These are phyloP conservation scores for Gremmenia infestans DNA, from an alignment of 2,329 filamentous ascomycete genomes.

Conservation along the genomic window DNA sequence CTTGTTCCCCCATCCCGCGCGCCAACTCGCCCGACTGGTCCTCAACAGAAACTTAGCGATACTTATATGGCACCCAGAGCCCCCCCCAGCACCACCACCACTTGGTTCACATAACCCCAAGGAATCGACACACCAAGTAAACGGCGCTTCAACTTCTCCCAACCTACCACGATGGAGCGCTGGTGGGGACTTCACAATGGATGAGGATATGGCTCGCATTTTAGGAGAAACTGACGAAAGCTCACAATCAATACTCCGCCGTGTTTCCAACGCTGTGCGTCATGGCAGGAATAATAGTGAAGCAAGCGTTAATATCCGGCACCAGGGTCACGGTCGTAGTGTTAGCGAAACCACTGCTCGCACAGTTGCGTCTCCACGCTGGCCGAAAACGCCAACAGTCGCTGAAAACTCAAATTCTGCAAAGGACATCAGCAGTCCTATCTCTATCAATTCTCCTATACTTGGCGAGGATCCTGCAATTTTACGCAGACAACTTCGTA, in stretches of 20 bases:
- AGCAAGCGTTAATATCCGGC: constrained; percentile 39
- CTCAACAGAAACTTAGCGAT: constrained; percentile 35
- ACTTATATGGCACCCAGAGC: constrained; percentile 33
- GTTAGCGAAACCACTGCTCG: constrained; percentile 65
- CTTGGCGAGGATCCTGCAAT: constrained; percentile 58
- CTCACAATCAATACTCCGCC: constrained; percentile 74
- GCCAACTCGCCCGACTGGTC: constrained; percentile 34
- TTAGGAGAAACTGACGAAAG: constrained; percentile 67
- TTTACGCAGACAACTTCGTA: constrained; percentile 71
- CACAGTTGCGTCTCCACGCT: constrained; percentile 59
- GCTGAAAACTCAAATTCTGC: constrained; percentile 45
- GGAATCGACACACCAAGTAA: constrained; percentile 43
- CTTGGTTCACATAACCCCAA: constrained; percentile 32
- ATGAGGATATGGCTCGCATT: constrained; percentile 91
- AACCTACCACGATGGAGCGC: constrained; percentile 70
- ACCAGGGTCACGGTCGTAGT: constrained; percentile 52
- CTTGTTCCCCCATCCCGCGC: constrained; percentile 24
- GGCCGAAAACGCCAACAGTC: constrained; percentile 59
- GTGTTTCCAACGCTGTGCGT: constrained; percentile 88
- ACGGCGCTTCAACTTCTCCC: constrained; percentile 46
- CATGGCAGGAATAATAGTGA: constrained; percentile 87
- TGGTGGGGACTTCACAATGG: constrained; percentile 85
- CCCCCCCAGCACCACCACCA: constrained; percentile 29
- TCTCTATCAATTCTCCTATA: constrained; percentile 54
- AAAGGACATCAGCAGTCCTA: constrained; percentile 68